A percentile compares a stretch with the other conserved stretches of the same genome.
Evolutionary conservation across 441 rosid genomes (phyloP).

Genomic region (Pelargonium fulgidum): DNA sequence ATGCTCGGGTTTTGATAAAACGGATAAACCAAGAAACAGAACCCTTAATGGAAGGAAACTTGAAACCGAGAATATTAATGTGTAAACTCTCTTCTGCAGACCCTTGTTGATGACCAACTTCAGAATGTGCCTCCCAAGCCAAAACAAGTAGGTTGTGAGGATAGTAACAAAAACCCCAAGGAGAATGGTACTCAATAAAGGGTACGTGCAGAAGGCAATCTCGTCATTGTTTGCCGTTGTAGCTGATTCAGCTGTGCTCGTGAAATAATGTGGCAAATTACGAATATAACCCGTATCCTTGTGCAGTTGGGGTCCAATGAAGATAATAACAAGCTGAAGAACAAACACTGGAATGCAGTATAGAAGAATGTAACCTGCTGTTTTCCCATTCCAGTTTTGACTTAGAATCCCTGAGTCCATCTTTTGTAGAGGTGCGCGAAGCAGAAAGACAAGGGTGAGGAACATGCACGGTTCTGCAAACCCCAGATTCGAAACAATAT

Average conservation of each 20-base stretch:
- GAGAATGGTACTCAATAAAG: constrained; percentile 74
- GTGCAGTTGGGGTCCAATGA: constrained; percentile 53
- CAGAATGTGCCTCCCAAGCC: constrained; percentile 83
- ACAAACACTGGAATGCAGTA: constrained; percentile 70
- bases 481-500: constrained; percentile 85
- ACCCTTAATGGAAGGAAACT: constrained; percentile 84
- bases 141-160: constrained; percentile 66
- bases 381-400: constrained; percentile 69
- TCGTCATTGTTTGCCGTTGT: constrained; percentile 27
- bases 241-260: constrained; percentile 36
- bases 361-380: constrained; percentile 53
- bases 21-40: constrained; percentile 74
- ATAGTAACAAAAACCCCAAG: constrained; percentile 63
- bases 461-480: constrained; percentile 96
- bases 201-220: constrained; percentile 75
- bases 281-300: constrained; percentile 41
- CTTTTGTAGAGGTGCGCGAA: constrained; percentile 82
- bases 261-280: constrained; percentile 59
- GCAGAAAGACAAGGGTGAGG: constrained; percentile 74
- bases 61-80: constrained; percentile 70
- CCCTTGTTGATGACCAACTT: constrained; percentile 86
- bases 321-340: constrained; percentile 66
- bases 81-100: constrained; percentile 79
- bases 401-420: constrained; percentile 64
- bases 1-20: constrained; percentile 59